These are phyloP conservation scores for Discostella pseudostelligera DNA, from an alignment of 108 stramenopile species.

Conservation along the genomic window DNA sequence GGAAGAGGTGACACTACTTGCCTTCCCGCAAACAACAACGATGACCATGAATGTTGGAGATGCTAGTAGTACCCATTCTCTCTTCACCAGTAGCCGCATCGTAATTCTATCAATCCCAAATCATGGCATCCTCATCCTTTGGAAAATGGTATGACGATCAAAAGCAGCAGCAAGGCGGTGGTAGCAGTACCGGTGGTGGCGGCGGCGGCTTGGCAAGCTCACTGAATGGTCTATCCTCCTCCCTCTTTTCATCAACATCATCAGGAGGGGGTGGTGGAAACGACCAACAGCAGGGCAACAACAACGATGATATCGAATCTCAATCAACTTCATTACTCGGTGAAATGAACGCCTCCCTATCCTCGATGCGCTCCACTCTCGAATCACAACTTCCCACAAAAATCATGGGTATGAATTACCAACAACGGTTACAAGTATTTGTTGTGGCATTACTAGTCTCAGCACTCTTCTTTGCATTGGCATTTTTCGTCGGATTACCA, in stretches of 20 bases:
- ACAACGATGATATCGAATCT: slow-evolving; percentile 52
- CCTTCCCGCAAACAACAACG: too few relatives aligned
- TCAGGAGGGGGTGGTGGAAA: slow-evolving; percentile 18
- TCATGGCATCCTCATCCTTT: slow-evolving; percentile 49
- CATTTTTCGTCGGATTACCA: slow-evolving; percentile 91
- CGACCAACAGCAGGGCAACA: slow-evolving; percentile 7
- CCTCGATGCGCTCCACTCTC: slow-evolving; percentile 73
- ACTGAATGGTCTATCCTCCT: slow-evolving; percentile 16
- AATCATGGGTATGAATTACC: slow-evolving; percentile 89
- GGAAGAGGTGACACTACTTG: too few relatives aligned
- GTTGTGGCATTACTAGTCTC: slow-evolving; percentile 76
- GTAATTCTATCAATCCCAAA: neutral
- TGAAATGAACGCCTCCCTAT: slow-evolving; percentile 42
- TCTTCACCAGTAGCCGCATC: too few relatives aligned
- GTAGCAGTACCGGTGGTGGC: neutral
- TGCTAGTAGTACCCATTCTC: too few relatives aligned
- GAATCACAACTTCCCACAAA: slow-evolving; percentile 85
- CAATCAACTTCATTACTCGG: slow-evolving; percentile 26
- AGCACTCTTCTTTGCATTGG: slow-evolving; percentile 85
- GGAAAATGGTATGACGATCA: slow-evolving; percentile 83
- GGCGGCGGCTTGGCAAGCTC: slow-evolving; percentile 3
- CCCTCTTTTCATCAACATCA: slow-evolving; percentile 29
- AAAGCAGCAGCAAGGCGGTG: slow-evolving; percentile 44
- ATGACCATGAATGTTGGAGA: too few relatives aligned
- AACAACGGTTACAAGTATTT: slow-evolving; percentile 87